Evolutionary conservation across 2,329 filamentous ascomycete species (phyloP), one percentile per base, ranked within the genome.

Genomic region (Alternaria viburni): DNA sequence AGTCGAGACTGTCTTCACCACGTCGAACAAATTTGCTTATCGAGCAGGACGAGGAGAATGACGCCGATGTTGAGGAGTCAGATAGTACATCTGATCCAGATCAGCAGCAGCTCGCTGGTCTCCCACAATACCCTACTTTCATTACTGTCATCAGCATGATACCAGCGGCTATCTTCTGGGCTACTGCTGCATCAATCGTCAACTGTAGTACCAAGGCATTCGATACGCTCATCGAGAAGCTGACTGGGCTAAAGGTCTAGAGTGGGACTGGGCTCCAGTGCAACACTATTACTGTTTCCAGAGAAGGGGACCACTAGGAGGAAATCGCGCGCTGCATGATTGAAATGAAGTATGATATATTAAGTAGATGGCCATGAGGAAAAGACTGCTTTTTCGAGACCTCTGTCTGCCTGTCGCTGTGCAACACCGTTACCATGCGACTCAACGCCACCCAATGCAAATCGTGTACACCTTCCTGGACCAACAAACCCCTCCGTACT

Each of bases 81-180:
- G 54, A 63, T 12, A 21, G 45, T 17, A 19, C n/a, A 4, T 21
- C 11, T n/a, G 13, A 49, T 7, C 23, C 21, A 9, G 21, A 59
- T 6, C 28, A 59, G 11, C 61, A 63, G 25, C 60, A 69, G 23
- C 13, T 66, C 17, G 61, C 67, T 1, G 25, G 62, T 1, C 50
- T 59, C 11, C 44, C 56, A 3, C 65, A 69, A 23, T 51, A 70
- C 13, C 72, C 75, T 15, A 62, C 68, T 17, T 72, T 77, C 55
- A 45, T 77, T 59, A 72, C 64, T 4, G 65, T 74, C 23, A 70
- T 77, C 13, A 66, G 50, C 12, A 65, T 76, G 69, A 57, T 77
- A 10, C 75, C 75, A 8, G 57, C 57, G 17, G 65, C 69, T n/a
- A 65, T 76, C 61, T 71, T 77, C 50, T 76, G 70, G 70, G 56